Evolutionary conservation across 2,329 filamentous ascomycete species (phyloP), one percentile per base, ranked within the genome.

Genomic region (Fusarium sp.): DNA sequence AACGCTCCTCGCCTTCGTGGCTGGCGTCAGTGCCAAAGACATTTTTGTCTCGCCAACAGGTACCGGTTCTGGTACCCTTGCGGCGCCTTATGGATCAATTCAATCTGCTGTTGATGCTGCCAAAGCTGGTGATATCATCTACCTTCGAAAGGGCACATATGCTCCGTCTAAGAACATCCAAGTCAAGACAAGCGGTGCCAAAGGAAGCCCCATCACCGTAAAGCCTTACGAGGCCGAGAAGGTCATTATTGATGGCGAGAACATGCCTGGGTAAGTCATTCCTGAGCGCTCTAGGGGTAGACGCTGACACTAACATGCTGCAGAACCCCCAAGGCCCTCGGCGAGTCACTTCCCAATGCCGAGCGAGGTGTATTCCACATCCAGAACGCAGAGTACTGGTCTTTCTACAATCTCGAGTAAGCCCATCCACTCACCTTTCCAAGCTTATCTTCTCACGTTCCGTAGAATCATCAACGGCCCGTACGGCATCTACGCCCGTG

Each of bases 301-400:
- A 28, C 9, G 4, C 25, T 4, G 25, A 27, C 2, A 12, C 27
- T 73, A 56, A 74, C 27, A 7, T 63, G 80, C 2, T 73, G 63
- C 2, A 79, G 81, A 23, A 84, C 83, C 4, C 84, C 84, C 1
- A 81, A 80, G 10, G 78, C 73, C 2, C 62, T 85, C 3, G 80
- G 76, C 12, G 80, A 77, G 21, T 75, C 76, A 6, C 75, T 85
- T 1, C 78, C 79, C 2, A 81, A 80, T 42, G 67, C 74, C 4
- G 81, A 84, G 56, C 78, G 84, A 25, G 84, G 84, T 6, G 81
- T 84, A 27, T 77, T 85, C 21, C 84, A 86, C 68, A 81, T 86
- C 47, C 78, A 85, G 54, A 66, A 72, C 72, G 78, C 48, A 16
- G 80, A 81, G 59, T 85, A 81, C 72, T 85, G 82, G 83, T 79